Conservation (phyloP, 306 rosid genomes). For the Fragaria vesca region DNA sequence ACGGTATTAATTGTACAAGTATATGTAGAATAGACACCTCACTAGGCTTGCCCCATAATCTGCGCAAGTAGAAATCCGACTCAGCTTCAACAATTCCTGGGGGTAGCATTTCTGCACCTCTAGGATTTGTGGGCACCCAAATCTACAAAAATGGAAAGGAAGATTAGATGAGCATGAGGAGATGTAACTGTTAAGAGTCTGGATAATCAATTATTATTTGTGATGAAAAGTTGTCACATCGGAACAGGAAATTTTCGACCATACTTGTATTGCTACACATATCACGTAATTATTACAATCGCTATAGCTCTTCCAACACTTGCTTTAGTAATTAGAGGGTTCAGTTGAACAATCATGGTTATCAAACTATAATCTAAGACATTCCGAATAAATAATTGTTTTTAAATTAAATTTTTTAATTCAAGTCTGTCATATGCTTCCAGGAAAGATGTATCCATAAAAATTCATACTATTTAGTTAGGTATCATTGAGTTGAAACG, state of each 20-base stretch:
- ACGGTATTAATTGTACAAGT: neutral
- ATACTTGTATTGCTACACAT: neutral
- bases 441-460: too few species aligned
- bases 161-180: conserved; percentile 1
- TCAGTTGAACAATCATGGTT: neutral
- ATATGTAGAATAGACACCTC: conserved; percentile 60
- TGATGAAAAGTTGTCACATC: neutral
- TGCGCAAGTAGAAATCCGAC: conserved; percentile 78
- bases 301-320: neutral
- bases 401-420: too few species aligned
- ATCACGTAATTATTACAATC: neutral
- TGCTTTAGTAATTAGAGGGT: neutral
- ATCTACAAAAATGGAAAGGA: conserved; percentile 47
- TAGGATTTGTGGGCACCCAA: conserved; percentile 93
- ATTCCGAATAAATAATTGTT: too few species aligned
- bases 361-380: too few species aligned
- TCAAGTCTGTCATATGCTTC: neutral
- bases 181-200: conserved; percentile 8
- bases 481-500: neutral
- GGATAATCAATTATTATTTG: neutral
- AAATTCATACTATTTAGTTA: neutral
- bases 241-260: neutral
- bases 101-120: conserved; percentile 90
- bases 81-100: conserved; percentile 76
- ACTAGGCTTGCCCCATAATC: conserved; percentile 92